A percentile compares a stretch with the other conserved stretches of the same genome.
These are phyloP conservation scores for Isatis tinctoria DNA, from an alignment of 345 rosid species.

Conservation along the genomic window DNA sequence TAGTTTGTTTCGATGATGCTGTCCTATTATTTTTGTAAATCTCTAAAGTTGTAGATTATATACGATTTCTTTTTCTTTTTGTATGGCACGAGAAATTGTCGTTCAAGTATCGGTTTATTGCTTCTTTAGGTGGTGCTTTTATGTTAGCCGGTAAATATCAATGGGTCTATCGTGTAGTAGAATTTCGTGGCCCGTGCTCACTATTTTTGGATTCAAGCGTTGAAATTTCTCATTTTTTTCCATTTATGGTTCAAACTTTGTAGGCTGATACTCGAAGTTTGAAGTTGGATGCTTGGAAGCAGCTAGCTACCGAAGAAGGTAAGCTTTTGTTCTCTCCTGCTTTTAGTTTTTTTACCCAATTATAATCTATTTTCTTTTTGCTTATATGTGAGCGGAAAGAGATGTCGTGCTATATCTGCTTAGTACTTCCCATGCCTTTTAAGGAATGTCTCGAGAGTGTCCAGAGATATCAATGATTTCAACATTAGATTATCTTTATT, in stretches of 20 bases:
- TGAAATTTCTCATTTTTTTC: not conserved
- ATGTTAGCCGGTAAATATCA: not conserved
- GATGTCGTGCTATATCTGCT: not conserved
- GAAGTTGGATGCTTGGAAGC: constrained; percentile 89
- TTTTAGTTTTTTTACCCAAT: no score
- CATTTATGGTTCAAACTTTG: constrained; percentile 26
- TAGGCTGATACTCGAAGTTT: constrained; percentile 75
- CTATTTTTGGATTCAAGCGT: not conserved
- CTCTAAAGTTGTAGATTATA: not conserved
- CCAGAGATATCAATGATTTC: constrained; percentile 6
- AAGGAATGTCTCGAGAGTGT: not conserved
- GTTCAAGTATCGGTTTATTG: not conserved
- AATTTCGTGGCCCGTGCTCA: constrained; percentile 8
- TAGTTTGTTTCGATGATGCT: not conserved
- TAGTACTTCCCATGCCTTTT: not conserved
- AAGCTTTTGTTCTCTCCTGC: constrained; percentile 12
- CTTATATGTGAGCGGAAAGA: not conserved
- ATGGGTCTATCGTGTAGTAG: not conserved
- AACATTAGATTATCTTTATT: not conserved
- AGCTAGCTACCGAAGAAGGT: constrained; percentile 94
- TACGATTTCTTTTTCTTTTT: not conserved
- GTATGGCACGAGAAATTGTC: not conserved
- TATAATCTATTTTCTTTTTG: not conserved
- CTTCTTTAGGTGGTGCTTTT: not conserved
- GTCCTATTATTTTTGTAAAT: not conserved